Percentiles rank a stretch among this genome's conserved stretches.
phyloP scores from a whole-genome alignment of 352 stramenopile species.

The Peronosclerospora sorghi region DNA sequence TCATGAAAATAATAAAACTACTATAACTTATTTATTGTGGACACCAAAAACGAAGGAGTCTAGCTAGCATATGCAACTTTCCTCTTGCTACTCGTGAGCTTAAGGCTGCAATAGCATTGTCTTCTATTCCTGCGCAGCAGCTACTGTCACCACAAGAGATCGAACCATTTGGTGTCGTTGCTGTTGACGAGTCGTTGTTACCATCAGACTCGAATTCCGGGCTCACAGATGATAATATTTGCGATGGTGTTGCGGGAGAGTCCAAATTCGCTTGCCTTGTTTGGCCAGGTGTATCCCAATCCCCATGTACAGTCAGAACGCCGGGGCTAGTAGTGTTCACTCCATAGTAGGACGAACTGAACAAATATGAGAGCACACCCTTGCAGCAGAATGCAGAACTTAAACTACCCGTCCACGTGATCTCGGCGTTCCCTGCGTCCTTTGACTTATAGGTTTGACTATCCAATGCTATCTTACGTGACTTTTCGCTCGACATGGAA shows the following conservation, averaged over 20 bases:
- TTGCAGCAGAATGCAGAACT: constrained; percentile 66
- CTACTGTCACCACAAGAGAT: constrained; percentile 23
- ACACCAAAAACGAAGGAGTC: constrained; percentile 9
- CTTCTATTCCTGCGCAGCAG: constrained; percentile 24
- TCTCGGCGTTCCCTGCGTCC: constrained; percentile 37
- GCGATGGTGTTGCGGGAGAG: constrained; percentile 38
- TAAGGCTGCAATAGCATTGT: constrained; percentile 13
- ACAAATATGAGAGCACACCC: constrained; percentile 35
- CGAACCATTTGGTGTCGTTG: constrained; percentile 37
- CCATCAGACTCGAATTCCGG: constrained; percentile 21
- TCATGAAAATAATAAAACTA: constrained; percentile 13
- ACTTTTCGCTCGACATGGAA: constrained; percentile 39
- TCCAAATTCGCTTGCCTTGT: constrained; percentile 36
- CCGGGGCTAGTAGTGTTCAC: constrained; percentile 67
- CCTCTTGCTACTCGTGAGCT: constrained; percentile 5
- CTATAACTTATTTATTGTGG: constrained; percentile 30
- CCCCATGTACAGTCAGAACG: constrained; percentile 33
- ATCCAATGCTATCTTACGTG: constrained; percentile 47
- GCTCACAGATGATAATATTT: constrained; percentile 29
- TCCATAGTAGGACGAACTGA: constrained; percentile 70
- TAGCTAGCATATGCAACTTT: background rate
- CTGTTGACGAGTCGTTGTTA: constrained; percentile 22
- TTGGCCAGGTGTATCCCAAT: constrained; percentile 58
- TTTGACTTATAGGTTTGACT: constrained; percentile 45
- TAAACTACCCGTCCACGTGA: constrained; percentile 44